A percentile compares a stretch with the other conserved stretches of the same genome.
Evolutionary conservation across 148 eudicot genomes (phyloP).

Genomic region (Euryodendron excelsum): DNA sequence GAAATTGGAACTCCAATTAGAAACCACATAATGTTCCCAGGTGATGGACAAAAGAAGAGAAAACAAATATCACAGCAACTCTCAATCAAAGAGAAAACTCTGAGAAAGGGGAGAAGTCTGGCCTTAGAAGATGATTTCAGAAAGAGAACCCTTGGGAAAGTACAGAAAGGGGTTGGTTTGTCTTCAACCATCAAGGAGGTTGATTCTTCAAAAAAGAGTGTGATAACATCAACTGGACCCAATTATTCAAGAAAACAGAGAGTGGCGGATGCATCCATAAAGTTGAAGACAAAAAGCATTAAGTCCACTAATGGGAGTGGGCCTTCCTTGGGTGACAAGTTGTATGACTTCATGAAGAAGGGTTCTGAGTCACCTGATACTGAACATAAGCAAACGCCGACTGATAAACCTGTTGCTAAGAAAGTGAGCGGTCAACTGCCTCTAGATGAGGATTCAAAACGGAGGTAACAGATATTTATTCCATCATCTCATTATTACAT

Average conservation of each 20-base stretch:
- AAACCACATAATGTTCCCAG: constrained; percentile 70
- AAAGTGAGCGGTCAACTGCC: constrained; percentile 13
- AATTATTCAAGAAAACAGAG: constrained; percentile 28
- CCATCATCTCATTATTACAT: neutral
- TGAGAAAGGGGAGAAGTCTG: constrained; percentile 22
- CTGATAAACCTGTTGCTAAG: constrained; percentile 20
- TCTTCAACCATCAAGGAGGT: constrained; percentile 29
- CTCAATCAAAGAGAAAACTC: constrained; percentile 19
- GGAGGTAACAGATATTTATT: constrained; percentile 38
- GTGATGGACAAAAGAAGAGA: constrained; percentile 32
- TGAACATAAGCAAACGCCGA: constrained; percentile 21
- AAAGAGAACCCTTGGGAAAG: constrained; percentile 32
- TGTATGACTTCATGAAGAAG: constrained; percentile 20
- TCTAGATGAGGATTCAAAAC: constrained; percentile 56
- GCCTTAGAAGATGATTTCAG: constrained; percentile 27
- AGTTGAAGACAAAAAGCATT: constrained; percentile 29
- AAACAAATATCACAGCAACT: constrained; percentile 22
- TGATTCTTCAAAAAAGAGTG: constrained; percentile 29
- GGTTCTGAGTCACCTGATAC: constrained; percentile 21
- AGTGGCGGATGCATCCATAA: constrained; percentile 24
- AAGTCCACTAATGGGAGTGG: constrained; percentile 20
- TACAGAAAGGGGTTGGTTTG: constrained; percentile 21
- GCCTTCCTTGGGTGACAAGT: constrained; percentile 39
- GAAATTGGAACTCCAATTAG: constrained; percentile 63
- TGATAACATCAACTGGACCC: constrained; percentile 16